Percentiles rank a stretch among this genome's conserved stretches.
These are phyloP conservation scores for Kluyveromyces sp. DNA, from an alignment of 1,139 yeast species.

Conservation along the genomic window DNA sequence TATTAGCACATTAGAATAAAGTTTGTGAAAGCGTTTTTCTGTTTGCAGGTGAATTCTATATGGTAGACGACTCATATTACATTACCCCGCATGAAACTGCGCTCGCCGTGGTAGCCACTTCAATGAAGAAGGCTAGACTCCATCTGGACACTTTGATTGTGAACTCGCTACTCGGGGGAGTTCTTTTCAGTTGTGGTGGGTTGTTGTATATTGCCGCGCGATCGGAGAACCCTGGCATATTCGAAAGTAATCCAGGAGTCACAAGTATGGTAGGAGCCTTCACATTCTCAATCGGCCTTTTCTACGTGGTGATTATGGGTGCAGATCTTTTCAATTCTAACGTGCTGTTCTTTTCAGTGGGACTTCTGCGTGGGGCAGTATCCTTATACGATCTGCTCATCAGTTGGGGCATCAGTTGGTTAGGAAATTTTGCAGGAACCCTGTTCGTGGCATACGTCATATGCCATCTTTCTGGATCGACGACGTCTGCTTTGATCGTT, in stretches of 20 bases:
- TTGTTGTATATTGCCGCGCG: slow-evolving; percentile 56
- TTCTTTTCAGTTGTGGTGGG: slow-evolving; percentile 65
- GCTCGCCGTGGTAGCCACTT: slow-evolving; percentile 71
- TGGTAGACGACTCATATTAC: slow-evolving; percentile 47
- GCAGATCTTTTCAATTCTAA: slow-evolving; percentile 70
- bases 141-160: slow-evolving; percentile 49
- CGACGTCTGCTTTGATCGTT: slow-evolving; percentile 36
- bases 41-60: too few relatives aligned
- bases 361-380: slow-evolving; percentile 61
- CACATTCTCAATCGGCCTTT: slow-evolving; percentile 61
- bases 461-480: slow-evolving; percentile 47
- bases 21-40: too few relatives aligned
- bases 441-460: slow-evolving; percentile 60
- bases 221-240: slow-evolving; percentile 42
- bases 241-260: slow-evolving; percentile 45
- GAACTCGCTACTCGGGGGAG: slow-evolving; percentile 64
- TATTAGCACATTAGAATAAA: too few relatives aligned
- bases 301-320: slow-evolving; percentile 67
- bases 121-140: slow-evolving; percentile 72
- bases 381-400: slow-evolving; percentile 51
- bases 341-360: slow-evolving; percentile 61
- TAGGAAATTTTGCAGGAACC: slow-evolving; percentile 56
- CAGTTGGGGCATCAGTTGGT: slow-evolving; percentile 66
- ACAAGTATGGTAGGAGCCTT: slow-evolving; percentile 48
- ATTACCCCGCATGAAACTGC: slow-evolving; percentile 76